phyloP scores from a whole-genome alignment of 352 stramenopile genomes.

The Plasmopara viticola region DNA sequence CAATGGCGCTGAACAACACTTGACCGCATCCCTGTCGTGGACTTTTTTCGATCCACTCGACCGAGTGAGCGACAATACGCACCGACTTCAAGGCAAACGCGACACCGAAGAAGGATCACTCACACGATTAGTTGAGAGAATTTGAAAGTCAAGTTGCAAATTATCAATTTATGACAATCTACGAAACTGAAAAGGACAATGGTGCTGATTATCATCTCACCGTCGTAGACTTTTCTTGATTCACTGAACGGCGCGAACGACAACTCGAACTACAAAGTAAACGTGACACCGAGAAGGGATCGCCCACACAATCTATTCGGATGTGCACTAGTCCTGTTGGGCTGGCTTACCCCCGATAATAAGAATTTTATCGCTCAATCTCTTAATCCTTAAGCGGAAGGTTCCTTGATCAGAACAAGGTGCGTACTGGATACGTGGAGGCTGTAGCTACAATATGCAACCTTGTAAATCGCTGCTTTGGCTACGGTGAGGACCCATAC shows the following conservation, averaged over 20 bases:
- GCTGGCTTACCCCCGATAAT: conserved; percentile 28
- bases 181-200: not conserved
- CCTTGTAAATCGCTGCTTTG: conserved; percentile 18
- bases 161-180: conserved; percentile 13
- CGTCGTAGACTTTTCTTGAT: conserved; percentile 25
- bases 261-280: not conserved
- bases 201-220: not conserved
- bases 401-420: conserved; percentile 28
- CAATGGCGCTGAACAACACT: not conserved
- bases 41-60: conserved; percentile 16
- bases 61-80: conserved; percentile 1
- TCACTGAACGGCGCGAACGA: conserved; percentile 2
- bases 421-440: conserved; percentile 28
- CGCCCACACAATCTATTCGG: conserved; percentile 2
- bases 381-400: conserved; percentile 12
- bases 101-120: conserved; percentile 6
- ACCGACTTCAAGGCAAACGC: not conserved
- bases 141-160: conserved; percentile 18
- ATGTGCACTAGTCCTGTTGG: conserved; percentile 11
- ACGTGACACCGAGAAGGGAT: conserved; percentile 2
- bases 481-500: conserved; percentile 7
- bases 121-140: conserved; percentile 8
- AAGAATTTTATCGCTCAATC: conserved; percentile 22
- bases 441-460: conserved; percentile 23
- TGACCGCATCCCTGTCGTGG: conserved; percentile 18